Conservation (phyloP, 805 yeast species). For the Kodamaea nitidulidarum region DNA sequence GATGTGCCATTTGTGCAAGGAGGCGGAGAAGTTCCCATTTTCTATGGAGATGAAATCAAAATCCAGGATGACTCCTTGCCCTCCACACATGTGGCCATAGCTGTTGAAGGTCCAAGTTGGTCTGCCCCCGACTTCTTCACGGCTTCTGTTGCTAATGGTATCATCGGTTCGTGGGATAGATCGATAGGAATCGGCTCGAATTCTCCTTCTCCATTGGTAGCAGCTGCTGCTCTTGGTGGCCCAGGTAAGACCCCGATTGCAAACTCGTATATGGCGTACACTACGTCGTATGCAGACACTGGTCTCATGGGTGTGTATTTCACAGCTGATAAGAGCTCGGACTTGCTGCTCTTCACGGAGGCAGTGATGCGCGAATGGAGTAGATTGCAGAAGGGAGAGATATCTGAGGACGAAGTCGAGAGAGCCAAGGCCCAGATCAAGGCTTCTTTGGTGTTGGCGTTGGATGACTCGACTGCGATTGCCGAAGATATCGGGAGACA, state of each 20-base stretch:
- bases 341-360: constrained; percentile 64
- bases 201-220: constrained; percentile 82
- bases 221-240: constrained; percentile 55
- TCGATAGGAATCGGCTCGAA: constrained; percentile 79
- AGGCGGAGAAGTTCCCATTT: constrained; percentile 70
- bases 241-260: constrained; percentile 66
- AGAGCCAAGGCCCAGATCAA: constrained; percentile 93
- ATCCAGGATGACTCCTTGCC: constrained; percentile 81
- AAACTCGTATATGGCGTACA: constrained; percentile 93
- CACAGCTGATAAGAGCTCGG: constrained; percentile 70
- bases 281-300: constrained; percentile 95
- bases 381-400: constrained; percentile 71
- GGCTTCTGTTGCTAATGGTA: constrained; percentile 93
- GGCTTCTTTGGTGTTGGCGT: constrained; percentile 81
- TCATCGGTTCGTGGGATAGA: constrained; percentile 97
- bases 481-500: constrained; percentile 99
- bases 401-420: constrained; percentile 81
- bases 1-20: constrained; percentile 71
- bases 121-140: constrained; percentile 91
- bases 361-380: constrained; percentile 86
- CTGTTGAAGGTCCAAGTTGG: constrained; percentile 99
- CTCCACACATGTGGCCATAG: constrained; percentile 84
- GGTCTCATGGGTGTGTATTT: constrained; percentile 97
- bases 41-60: constrained; percentile 82
- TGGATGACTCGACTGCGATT: constrained; percentile 92